phyloP scores from a whole-genome alignment of 257 asterid genomes.

The Verbascum thapsus region DNA sequence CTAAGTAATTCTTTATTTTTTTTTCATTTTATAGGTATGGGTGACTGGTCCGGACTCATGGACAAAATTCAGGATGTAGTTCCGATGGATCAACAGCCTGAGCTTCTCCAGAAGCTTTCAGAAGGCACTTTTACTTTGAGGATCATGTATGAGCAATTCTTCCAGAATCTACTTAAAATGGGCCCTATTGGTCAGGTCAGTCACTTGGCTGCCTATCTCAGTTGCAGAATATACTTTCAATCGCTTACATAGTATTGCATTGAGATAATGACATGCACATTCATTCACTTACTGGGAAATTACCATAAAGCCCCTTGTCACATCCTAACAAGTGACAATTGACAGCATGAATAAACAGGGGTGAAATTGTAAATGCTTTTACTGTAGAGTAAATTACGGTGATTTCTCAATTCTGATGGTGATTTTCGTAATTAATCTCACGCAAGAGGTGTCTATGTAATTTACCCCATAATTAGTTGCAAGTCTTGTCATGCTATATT shows the following conservation, averaged over 20 bases:
- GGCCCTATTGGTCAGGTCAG: constrained; percentile 96
- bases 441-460: too few relatives aligned
- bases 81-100: constrained; percentile 99
- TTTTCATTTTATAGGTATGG: constrained; percentile 62
- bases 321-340: background rate
- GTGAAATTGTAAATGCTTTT: too few relatives aligned
- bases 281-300: background rate
- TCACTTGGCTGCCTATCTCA: constrained; percentile 22
- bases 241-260: too few relatives aligned
- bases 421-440: too few relatives aligned
- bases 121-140: constrained; percentile 91
- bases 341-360: too few relatives aligned
- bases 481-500: background rate
- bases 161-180: constrained; percentile 88
- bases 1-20: background rate
- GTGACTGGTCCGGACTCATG: constrained; percentile 99
- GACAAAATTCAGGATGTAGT: constrained; percentile 95
- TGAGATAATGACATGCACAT: background rate
- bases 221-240: too few relatives aligned
- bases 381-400: too few relatives aligned
- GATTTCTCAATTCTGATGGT: too few relatives aligned
- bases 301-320: background rate
- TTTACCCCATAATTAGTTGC: too few relatives aligned
- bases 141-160: constrained; percentile 90
- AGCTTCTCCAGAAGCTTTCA: constrained; percentile 92